A percentile compares a stretch with the other conserved stretches of the same genome.
Conservation (phyloP, 2,329 filamentous ascomycete species). For the Aspergillus ustus region DNA sequence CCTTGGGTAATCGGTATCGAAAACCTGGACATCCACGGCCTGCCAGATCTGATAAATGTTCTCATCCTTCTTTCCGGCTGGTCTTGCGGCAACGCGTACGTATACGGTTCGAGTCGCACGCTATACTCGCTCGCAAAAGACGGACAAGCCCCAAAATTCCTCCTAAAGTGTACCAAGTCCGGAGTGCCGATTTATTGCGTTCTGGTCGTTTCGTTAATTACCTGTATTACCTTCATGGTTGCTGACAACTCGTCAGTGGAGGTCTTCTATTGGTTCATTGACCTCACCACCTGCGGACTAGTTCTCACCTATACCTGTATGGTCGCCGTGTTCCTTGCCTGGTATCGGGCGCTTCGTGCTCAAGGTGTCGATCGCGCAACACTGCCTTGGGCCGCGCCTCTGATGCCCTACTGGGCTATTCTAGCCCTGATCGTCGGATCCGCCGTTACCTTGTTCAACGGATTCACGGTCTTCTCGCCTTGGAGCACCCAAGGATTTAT, state of each 20-base stretch:
- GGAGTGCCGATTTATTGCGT: conserved; percentile 77
- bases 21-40: conserved; percentile 66
- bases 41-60: conserved; percentile 75
- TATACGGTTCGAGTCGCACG: conserved; percentile 59
- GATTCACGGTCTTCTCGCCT: conserved; percentile 54
- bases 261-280: conserved; percentile 73
- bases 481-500: conserved; percentile 55
- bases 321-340: conserved; percentile 71
- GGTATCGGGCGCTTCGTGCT: conserved; percentile 68
- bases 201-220: conserved; percentile 64
- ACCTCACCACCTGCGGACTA: conserved; percentile 50
- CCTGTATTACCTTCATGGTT: conserved; percentile 72
- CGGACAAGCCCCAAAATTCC: conserved; percentile 57
- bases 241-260: conserved; percentile 65
- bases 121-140: conserved; percentile 54
- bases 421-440: conserved; percentile 60
- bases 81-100: conserved; percentile 70
- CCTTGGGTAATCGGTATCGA: conserved; percentile 75
- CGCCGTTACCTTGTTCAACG: conserved; percentile 68
- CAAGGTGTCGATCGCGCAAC: conserved; percentile 70
- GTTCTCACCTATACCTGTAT: conserved; percentile 62
- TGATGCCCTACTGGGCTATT: conserved; percentile 73
- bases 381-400: conserved; percentile 69
- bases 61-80: conserved; percentile 73
- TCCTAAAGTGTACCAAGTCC: conserved; percentile 61